These are phyloP conservation scores for Viola odorata DNA, from an alignment of 345 rosid genomes.

Conservation along the genomic window DNA sequence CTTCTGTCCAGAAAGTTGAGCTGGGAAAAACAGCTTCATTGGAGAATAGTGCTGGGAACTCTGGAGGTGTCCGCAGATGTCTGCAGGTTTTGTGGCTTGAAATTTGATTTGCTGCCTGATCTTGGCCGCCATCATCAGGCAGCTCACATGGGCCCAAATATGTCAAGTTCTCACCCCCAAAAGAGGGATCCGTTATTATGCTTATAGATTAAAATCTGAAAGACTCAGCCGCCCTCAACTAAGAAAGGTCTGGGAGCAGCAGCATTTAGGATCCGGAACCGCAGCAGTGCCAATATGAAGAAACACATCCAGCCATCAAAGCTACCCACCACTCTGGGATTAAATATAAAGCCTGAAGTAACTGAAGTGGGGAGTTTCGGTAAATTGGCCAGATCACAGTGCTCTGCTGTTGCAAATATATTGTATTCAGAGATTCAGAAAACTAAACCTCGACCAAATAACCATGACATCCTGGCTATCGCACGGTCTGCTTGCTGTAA, in stretches of 20 bases:
- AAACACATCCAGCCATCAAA: slow-evolving; percentile 72
- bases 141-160: slow-evolving; percentile 77
- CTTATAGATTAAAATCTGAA: slow-evolving; percentile 81
- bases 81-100: slow-evolving; percentile 89
- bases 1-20: slow-evolving; percentile 37
- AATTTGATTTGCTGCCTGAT: slow-evolving; percentile 92
- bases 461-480: slow-evolving; percentile 64
- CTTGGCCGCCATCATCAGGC: slow-evolving; percentile 99
- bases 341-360: slow-evolving; percentile 32
- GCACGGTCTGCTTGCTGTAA: slow-evolving; percentile 90
- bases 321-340: slow-evolving; percentile 29
- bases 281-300: slow-evolving; percentile 59
- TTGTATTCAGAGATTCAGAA: slow-evolving; percentile 63
- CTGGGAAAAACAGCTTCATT: slow-evolving; percentile 28
- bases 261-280: slow-evolving; percentile 68
- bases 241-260: slow-evolving; percentile 76
- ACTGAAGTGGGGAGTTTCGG: slow-evolving; percentile 37
- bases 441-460: slow-evolving; percentile 82
- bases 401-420: slow-evolving; percentile 60
- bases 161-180: slow-evolving; percentile 47
- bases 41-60: slow-evolving; percentile 41
- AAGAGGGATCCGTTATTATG: slow-evolving; percentile 66
- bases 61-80: slow-evolving; percentile 42
- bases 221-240: slow-evolving; percentile 82
- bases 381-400: slow-evolving; percentile 52